Conservation (phyloP, 2,329 filamentous ascomycete genomes). For the Beauveria rudraprayagi region DNA sequence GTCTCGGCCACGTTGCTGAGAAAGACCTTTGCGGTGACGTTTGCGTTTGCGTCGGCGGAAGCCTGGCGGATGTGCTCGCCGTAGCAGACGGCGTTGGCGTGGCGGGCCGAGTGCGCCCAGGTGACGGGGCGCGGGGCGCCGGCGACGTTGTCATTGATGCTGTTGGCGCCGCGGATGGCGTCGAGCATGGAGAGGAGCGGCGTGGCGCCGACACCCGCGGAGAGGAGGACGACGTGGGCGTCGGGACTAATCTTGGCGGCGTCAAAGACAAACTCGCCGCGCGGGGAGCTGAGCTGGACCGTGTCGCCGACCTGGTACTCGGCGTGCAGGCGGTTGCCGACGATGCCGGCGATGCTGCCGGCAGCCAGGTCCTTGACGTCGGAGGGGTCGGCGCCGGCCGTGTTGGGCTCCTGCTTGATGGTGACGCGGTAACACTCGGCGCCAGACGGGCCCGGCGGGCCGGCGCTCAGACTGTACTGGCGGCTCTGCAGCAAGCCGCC, state of each 20-base stretch:
- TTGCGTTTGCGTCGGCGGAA: constrained; percentile 19
- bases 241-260: constrained; percentile 29
- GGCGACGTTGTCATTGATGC: constrained; percentile 19
- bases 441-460: constrained; percentile 20
- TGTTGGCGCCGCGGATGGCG: constrained; percentile 31
- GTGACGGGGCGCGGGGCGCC: constrained; percentile 38
- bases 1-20: constrained; percentile 36
- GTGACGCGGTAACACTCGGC: constrained; percentile 56
- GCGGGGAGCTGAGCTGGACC: constrained; percentile 47
- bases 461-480: constrained; percentile 68
- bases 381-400: constrained; percentile 22
- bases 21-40: constrained; percentile 39
- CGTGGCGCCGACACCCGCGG: constrained; percentile 61
- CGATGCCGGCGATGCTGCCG: constrained; percentile 34
- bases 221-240: constrained; percentile 56
- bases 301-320: constrained; percentile 41
- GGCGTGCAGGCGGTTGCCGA: constrained; percentile 46
- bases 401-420: constrained; percentile 52
- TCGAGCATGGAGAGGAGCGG: constrained; percentile 60
- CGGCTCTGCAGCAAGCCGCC: constrained; percentile 56
- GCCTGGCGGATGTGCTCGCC: constrained; percentile 37
- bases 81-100: constrained; percentile 47
- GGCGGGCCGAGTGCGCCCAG: constrained; percentile 55
- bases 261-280: constrained; percentile 56
- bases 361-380: constrained; percentile 20